Base-by-base conservation (phyloP, 768 basidiomycete genomes). In the Podaxis sp. region DNA sequence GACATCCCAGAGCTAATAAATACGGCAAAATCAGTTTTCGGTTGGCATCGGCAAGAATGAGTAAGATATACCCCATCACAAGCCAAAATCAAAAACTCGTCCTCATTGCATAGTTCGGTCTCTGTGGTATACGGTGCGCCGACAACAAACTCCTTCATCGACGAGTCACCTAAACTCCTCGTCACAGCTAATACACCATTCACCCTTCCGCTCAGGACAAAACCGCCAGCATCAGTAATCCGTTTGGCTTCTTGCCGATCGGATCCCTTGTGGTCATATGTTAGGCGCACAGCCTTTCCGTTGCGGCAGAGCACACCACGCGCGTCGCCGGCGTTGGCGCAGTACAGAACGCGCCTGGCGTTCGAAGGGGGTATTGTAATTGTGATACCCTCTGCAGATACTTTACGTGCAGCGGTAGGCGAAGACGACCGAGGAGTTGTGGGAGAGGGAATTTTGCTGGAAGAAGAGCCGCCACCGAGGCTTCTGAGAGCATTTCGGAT, bases 141-240 rank as follows among this genome's bases (percentile, higher is more conserved):
- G 53, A 99, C 97, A 11, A 99, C 97, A 73, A 96, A 99, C 70
- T 99, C 97, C 76, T 99, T 99, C 97, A 99, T 99, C 6, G 94
- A 91, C 1, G 95, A 91, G 71, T 99, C 97, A 37, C 97, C 97
- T 61, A 99, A 78, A 69, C 95, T 95, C 62, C 97, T 84, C 17
- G 97, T 99, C 30, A 99, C 97, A 5, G 95, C 95, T 59, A 99
- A 79, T 46, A 99, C 96, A 66, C 96, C 97, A 67, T 99, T 99
- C 37, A 99, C 97, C 12, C 97, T 87, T 66, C 96, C 97, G 70
- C 96, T 96, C 91, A 99, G 89, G 22, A 99, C 96, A 72, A 99
- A 99, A 1, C 97, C 97, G 10, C 97, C 97, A 0, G 97, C 97
- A 71, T 99, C 97, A 54, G 85, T 95, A 73, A 99, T 99, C 22